A percentile compares a stretch with the other conserved stretches of the same genome.
Evolutionary conservation across 2,329 filamentous ascomycete species (phyloP).

Genomic region (Leptographium wingfieldii): DNA sequence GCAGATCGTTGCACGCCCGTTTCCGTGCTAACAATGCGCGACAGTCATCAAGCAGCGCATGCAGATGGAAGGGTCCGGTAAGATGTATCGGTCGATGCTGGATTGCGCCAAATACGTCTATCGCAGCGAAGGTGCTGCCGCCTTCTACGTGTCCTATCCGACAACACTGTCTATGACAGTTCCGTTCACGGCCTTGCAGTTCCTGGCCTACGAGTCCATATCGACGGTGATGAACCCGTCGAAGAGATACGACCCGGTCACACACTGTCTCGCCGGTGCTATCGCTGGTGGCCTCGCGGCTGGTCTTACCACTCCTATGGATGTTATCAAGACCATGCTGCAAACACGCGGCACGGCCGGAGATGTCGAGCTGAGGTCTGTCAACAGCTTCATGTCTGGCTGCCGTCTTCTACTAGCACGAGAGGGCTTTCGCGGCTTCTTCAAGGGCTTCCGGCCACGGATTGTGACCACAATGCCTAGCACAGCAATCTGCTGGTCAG

Average conservation of each 20-base stretch:
- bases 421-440: constrained; percentile 78
- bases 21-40: neutral
- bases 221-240: constrained; percentile 85
- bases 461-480: constrained; percentile 96
- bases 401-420: constrained; percentile 70
- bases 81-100: constrained; percentile 69
- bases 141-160: constrained; percentile 97
- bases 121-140: constrained; percentile 70
- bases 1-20: neutral
- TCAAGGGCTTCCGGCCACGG: constrained; percentile 81
- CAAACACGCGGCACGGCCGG: constrained; percentile 77
- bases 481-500: constrained; percentile 97
- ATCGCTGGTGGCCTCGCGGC: constrained; percentile 89
- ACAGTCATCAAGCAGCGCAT: constrained; percentile 98
- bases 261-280: constrained; percentile 85
- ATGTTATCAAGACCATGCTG: constrained; percentile 95
- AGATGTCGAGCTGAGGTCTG: constrained; percentile 71
- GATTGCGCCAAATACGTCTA: constrained; percentile 87
- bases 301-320: constrained; percentile 86
- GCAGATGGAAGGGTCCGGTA: constrained; percentile 91
- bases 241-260: constrained; percentile 80
- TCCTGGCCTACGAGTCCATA: constrained; percentile 93
- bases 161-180: constrained; percentile 98
- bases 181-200: constrained; percentile 92
- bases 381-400: constrained; percentile 69